Conservation (phyloP, 2,329 filamentous ascomycete species). For the Magnaporthiopsis poae region DNA sequence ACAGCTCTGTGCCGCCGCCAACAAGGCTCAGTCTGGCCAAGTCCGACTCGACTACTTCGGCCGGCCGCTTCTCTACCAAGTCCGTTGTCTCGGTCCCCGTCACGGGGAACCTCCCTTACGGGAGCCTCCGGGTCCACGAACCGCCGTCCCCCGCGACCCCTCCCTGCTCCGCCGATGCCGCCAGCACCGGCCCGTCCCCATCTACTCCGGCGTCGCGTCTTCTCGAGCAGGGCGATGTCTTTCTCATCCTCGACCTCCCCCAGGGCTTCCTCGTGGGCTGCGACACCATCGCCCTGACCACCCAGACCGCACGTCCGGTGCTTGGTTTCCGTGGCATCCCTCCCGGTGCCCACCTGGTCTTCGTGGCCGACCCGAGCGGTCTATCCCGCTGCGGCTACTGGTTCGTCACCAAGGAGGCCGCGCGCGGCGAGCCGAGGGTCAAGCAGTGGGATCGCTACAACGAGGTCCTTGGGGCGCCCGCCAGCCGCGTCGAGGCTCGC, state of each 20-base stretch:
- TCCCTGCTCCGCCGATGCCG: background rate
- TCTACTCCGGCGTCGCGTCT: constrained; percentile 15
- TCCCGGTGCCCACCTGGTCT: constrained; percentile 48
- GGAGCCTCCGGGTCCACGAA: constrained; percentile 31
- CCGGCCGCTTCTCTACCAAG: constrained; percentile 13
- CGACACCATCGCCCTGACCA: constrained; percentile 40
- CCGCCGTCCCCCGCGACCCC: constrained; percentile 8
- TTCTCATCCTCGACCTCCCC: constrained; percentile 44
- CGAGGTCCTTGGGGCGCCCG: constrained; percentile 42
- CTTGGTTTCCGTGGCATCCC: constrained; percentile 46
- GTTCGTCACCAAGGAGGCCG: constrained; percentile 31
- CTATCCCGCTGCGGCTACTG: constrained; percentile 49
- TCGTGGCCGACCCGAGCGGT: constrained; percentile 40
- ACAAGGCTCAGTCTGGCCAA: constrained; percentile 14
- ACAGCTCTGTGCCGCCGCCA: no score
- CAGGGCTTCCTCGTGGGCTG: constrained; percentile 42
- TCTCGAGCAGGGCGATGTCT: constrained; percentile 36
- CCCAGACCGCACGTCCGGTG: constrained; percentile 29
- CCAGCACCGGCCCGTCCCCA: constrained; percentile 2
- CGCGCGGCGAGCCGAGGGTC: constrained; percentile 28
- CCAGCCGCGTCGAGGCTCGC: constrained; percentile 32
- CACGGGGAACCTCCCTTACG: constrained; percentile 31
- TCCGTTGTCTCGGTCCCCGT: constrained; percentile 29
- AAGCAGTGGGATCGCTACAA: constrained; percentile 48
- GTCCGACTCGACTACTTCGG: constrained; percentile 29